phyloP scores from a whole-genome alignment of 768 basidiomycete species.

The Leccinellum luteum region DNA sequence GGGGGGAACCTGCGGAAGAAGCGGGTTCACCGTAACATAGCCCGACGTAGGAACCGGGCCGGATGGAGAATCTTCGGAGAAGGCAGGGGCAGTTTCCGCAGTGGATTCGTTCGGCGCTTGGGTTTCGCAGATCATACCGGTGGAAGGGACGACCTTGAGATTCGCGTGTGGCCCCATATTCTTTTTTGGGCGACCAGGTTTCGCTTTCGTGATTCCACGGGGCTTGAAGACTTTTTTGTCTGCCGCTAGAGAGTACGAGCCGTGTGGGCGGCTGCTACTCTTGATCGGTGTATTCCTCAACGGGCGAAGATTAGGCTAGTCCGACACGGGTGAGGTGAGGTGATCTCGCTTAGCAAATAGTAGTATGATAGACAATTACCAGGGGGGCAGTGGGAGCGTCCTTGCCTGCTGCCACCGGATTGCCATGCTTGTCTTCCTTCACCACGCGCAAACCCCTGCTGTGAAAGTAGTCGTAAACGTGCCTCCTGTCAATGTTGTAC shows the following conservation, averaged over 20 bases:
- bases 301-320: conserved; percentile 32
- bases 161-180: neutral
- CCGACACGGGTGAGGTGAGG: conserved; percentile 8
- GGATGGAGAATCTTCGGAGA: conserved; percentile 9
- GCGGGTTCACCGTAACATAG: conserved; percentile 29
- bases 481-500: conserved; percentile 67
- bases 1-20: conserved; percentile 11
- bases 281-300: conserved; percentile 26
- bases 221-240: conserved; percentile 21
- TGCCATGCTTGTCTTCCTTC: conserved; percentile 61
- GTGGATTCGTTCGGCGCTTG: conserved; percentile 8
- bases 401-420: conserved; percentile 34
- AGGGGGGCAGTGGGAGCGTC: conserved; percentile 17
- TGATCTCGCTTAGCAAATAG: conserved; percentile 4
- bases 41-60: conserved; percentile 1
- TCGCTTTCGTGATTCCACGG: conserved; percentile 33
- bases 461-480: conserved; percentile 80
- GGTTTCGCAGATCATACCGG: conserved; percentile 5
- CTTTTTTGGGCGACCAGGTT: conserved; percentile 30
- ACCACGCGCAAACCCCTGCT: conserved; percentile 58
- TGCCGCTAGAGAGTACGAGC: conserved; percentile 11
- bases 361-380: conserved; percentile 17
- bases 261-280: conserved; percentile 13
- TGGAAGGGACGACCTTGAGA: conserved; percentile 4
- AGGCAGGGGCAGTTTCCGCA: conserved; percentile 1